These are phyloP conservation scores for Sphaerobolus stellatus DNA, from an alignment of 1,284 basidiomycete genomes.

Conservation along the genomic window DNA sequence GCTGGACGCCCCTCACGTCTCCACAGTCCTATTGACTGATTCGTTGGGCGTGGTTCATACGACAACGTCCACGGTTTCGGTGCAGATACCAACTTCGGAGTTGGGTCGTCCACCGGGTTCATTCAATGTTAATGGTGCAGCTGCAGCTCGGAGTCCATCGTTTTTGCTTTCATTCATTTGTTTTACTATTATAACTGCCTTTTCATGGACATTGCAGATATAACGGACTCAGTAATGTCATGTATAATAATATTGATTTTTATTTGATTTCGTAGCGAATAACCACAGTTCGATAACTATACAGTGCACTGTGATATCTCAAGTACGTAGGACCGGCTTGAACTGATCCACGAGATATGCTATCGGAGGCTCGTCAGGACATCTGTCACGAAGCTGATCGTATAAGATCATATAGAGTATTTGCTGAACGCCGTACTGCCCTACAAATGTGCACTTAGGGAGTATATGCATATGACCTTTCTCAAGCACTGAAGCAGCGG, in stretches of 20 bases:
- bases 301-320: too few species aligned
- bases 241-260: not conserved
- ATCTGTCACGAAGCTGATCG: too few species aligned
- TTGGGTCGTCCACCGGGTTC: slow-evolving; percentile 49
- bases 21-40: slow-evolving; percentile 48
- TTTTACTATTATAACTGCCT: not conserved
- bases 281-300: not conserved
- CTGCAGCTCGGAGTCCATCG: not conserved
- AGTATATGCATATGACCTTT: too few species aligned
- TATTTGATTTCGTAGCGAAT: not conserved
- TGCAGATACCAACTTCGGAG: slow-evolving; percentile 38
- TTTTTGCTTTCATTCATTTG: not conserved
- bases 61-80: slow-evolving; percentile 36
- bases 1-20: slow-evolving; percentile 41
- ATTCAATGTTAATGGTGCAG: not conserved
- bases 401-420: too few species aligned
- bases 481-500: too few species aligned
- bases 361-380: not conserved
- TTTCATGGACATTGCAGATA: not conserved
- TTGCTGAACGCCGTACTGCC: too few species aligned
- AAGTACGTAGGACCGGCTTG: too few species aligned
- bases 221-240: not conserved
- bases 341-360: too few species aligned
- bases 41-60: slow-evolving; percentile 44
- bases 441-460: too few species aligned